phyloP scores from a whole-genome alignment of 208 protist genomes.

The Wallacemonas collosoma region DNA sequence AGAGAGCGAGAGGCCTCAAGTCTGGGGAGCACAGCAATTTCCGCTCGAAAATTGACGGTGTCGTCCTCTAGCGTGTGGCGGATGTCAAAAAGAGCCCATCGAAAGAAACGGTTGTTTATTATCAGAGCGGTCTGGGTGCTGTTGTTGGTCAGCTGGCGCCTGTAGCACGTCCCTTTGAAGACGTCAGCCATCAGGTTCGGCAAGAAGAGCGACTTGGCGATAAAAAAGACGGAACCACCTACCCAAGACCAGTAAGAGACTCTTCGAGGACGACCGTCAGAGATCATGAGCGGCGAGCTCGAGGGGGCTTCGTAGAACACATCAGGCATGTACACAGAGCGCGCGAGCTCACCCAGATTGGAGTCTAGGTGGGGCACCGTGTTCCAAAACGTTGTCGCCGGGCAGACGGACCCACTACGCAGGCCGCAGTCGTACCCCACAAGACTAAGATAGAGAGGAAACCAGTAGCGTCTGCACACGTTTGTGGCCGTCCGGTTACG shows the following conservation, averaged over 20 bases:
- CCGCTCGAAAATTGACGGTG: constrained; percentile 38
- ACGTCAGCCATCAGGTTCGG: constrained; percentile 34
- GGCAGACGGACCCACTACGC: constrained; percentile 44
- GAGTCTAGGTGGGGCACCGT: constrained; percentile 59
- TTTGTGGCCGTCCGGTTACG: constrained; percentile 31
- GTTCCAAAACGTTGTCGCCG: constrained; percentile 78
- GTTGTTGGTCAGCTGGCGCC: constrained; percentile 21
- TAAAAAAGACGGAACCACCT: constrained; percentile 24
- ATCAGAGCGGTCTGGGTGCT: constrained; percentile 47
- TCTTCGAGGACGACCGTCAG: neutral
- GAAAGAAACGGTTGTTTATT: constrained; percentile 65
- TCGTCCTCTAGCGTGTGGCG: constrained; percentile 9
- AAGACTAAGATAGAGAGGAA: constrained; percentile 70
- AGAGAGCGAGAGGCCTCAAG: constrained; percentile 31
- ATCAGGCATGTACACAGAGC: constrained; percentile 49
- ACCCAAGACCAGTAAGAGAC: constrained; percentile 35
- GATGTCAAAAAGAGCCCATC: constrained; percentile 51
- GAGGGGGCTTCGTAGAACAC: constrained; percentile 60
- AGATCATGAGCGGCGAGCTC: neutral
- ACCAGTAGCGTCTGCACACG: constrained; percentile 45
- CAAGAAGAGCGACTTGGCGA: constrained; percentile 51
- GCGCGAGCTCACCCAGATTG: constrained; percentile 56
- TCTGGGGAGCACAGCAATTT: constrained; percentile 32
- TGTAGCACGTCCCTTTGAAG: constrained; percentile 62
- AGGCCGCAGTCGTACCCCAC: constrained; percentile 73